Conservation (phyloP, 306 rosid species). For the Fragaria ananassa region DNA sequence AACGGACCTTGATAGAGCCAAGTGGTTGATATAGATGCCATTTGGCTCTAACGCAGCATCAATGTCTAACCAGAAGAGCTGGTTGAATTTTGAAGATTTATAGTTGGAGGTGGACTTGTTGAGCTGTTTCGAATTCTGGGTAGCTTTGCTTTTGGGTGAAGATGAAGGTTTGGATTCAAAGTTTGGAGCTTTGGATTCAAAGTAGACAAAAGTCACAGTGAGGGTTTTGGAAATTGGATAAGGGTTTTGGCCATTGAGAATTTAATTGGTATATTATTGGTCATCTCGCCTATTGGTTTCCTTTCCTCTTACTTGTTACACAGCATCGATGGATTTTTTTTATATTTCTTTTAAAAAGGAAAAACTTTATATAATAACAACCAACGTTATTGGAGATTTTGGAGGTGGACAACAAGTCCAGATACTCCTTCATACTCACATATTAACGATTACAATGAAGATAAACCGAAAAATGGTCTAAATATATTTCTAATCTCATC, state of each 20-base stretch:
- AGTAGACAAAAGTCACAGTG: background rate
- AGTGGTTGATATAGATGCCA: conserved; percentile 43
- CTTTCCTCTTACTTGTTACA: too few species aligned
- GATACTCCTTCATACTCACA: too few species aligned
- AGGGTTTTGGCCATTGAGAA: background rate
- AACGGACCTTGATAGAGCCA: conserved; percentile 40
- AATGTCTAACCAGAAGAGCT: background rate
- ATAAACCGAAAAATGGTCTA: too few species aligned
- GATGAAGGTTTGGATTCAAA: conserved; percentile 7
- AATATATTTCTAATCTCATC: too few species aligned
- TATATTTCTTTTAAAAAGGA: too few species aligned
- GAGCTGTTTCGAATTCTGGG: conserved; percentile 11
- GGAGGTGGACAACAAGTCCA: too few species aligned
- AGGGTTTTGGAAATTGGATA: conserved; percentile 11
- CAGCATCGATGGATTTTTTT: too few species aligned
- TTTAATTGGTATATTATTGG: too few species aligned
- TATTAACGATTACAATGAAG: too few species aligned
- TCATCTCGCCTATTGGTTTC: too few species aligned
- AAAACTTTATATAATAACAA: too few species aligned
- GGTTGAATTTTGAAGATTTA: background rate
- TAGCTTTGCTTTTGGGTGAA: background rate
- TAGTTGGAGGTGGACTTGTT: background rate
- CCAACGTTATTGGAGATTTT: too few species aligned
- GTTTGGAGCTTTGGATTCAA: conserved; percentile 8
- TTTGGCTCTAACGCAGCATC: conserved; percentile 22